Evolutionary conservation across 306 rosid genomes (phyloP).

Genomic region (Quercus cerris): DNA sequence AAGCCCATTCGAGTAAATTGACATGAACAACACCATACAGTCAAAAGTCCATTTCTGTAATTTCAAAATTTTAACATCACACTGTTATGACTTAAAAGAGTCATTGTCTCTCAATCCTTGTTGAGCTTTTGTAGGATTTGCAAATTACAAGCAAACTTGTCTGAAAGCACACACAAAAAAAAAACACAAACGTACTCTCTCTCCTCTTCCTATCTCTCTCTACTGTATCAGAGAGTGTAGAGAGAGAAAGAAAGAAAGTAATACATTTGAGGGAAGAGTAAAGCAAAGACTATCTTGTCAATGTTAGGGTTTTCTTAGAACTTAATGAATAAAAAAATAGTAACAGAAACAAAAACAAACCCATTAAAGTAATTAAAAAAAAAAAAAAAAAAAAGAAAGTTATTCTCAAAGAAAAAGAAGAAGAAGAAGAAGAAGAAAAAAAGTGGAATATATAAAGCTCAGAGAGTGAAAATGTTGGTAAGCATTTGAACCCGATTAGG

Average conservation of each 20-base stretch:
- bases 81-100: neutral
- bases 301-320: constrained; percentile 68
- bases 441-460: constrained; percentile 19
- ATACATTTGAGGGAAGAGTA: constrained; percentile 57
- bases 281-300: constrained; percentile 71
- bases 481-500: constrained; percentile 42
- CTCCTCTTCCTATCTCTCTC: constrained; percentile 21
- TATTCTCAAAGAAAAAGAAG: constrained; percentile 15
- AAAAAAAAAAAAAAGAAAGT: constrained; percentile 6
- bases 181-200: constrained; percentile 1
- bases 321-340: constrained; percentile 3
- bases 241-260: constrained; percentile 54
- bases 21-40: neutral
- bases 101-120: constrained; percentile 21
- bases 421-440: constrained; percentile 5
- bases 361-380: constrained; percentile 16
- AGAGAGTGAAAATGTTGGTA: constrained; percentile 52
- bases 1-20: constrained; percentile 21
- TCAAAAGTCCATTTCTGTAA: constrained; percentile 28
- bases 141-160: constrained; percentile 24
- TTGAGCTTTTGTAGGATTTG: neutral
- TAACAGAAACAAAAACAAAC: neutral
- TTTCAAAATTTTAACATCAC: neutral
- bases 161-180: constrained; percentile 15
- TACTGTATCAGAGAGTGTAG: constrained; percentile 52